phyloP scores from a whole-genome alignment of 805 yeast species.

The Saccharomycopsis vini region DNA sequence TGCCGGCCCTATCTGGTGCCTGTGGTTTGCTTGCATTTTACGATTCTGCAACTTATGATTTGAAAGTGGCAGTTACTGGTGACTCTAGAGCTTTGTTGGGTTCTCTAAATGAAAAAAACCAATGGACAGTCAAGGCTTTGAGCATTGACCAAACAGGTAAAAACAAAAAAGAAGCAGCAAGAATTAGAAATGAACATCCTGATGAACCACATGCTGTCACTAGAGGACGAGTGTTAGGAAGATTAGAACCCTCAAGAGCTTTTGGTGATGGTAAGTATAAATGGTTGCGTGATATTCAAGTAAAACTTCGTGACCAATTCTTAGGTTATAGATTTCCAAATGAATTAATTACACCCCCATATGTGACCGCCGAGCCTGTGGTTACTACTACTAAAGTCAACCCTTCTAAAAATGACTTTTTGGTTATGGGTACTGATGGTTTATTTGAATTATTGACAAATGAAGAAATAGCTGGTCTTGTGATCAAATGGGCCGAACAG shows the following conservation, averaged over 20 bases:
- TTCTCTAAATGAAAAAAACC: constrained; percentile 48
- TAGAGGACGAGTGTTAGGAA: constrained; percentile 85
- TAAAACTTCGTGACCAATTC: constrained; percentile 59
- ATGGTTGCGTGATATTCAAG: constrained; percentile 68
- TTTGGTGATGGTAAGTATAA: constrained; percentile 97
- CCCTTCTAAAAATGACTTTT: constrained; percentile 67
- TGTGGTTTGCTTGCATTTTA: constrained; percentile 85
- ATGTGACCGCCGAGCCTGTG: constrained; percentile 95
- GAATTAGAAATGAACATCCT: constrained; percentile 84
- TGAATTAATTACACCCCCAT: constrained; percentile 81
- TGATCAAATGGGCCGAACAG: constrained; percentile 85
- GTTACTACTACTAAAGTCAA: constrained; percentile 71
- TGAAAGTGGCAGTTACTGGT: constrained; percentile 92
- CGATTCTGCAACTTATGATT: constrained; percentile 60
- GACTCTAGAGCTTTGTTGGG: constrained; percentile 92
- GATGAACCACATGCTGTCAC: constrained; percentile 75
- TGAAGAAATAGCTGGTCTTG: constrained; percentile 87
- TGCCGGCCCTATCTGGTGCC: constrained; percentile 94
- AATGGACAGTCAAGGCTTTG: constrained; percentile 83
- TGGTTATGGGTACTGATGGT: constrained; percentile 93
- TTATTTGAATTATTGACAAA: constrained; percentile 84
- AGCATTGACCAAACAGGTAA: constrained; percentile 93
- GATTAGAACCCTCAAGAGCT: constrained; percentile 91
- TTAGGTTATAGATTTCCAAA: constrained; percentile 75
- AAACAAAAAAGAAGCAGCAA: constrained; percentile 74